Evolutionary conservation across 2,329 filamentous ascomycete genomes (phyloP).

Genomic region (Neofusicoccum ribis): DNA sequence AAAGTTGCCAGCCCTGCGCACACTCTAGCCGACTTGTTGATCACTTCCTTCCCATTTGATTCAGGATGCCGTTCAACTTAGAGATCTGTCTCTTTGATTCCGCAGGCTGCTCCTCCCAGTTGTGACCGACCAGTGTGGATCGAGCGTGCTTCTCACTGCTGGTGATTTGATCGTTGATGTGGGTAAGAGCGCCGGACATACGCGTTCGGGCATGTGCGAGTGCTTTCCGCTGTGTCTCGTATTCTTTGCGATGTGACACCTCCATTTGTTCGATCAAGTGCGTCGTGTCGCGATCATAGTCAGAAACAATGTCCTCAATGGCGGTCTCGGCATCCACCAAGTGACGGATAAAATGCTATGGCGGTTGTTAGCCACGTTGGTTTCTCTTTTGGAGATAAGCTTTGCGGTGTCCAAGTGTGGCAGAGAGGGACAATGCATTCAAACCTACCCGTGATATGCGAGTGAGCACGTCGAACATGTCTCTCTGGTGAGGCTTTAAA

Average conservation of each 20-base stretch:
- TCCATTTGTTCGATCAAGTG: constrained; percentile 46
- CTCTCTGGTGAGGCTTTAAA: constrained; percentile 41
- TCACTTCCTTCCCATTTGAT: not conserved
- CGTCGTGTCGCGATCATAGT: constrained; percentile 46
- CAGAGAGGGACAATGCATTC: not conserved
- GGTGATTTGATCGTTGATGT: not conserved
- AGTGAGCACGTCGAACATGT: constrained; percentile 40
- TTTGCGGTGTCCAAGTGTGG: no score
- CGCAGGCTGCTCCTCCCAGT: not conserved
- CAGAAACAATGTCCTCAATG: constrained; percentile 44
- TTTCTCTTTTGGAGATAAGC: no score
- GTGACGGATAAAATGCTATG: constrained; percentile 45
- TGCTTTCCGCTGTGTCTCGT: not conserved
- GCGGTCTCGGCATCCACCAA: constrained; percentile 50
- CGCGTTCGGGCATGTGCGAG: not conserved
- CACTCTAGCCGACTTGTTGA: not conserved
- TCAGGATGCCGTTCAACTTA: not conserved
- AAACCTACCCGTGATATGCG: constrained; percentile 31
- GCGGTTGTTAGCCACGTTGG: not conserved
- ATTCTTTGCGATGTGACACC: constrained; percentile 37
- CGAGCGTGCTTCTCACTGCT: not conserved
- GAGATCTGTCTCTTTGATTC: not conserved
- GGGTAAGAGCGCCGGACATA: not conserved
- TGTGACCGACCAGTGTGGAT: not conserved
- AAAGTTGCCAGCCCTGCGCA: no score